Conservation (phyloP, 495 filamentous ascomycete species). For the Friedmanniomyces simplex region DNA sequence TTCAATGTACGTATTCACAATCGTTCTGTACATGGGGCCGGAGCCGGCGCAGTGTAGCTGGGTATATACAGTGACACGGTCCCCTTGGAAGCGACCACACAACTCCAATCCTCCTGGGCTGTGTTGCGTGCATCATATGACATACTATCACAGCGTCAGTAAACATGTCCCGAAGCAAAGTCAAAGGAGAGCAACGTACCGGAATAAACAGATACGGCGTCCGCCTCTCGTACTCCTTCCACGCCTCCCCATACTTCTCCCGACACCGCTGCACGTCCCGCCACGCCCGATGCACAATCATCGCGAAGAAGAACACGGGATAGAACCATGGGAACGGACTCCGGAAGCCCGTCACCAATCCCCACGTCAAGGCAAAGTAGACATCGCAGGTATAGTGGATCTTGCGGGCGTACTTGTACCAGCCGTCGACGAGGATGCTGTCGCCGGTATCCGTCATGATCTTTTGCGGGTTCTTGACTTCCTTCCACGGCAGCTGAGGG, state of each 20-base stretch:
- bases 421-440: slow-evolving; percentile 76
- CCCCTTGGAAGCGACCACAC: too few species aligned
- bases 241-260: slow-evolving; percentile 83
- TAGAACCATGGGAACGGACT: slow-evolving; percentile 98
- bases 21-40: too few species aligned
- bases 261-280: slow-evolving; percentile 79
- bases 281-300: slow-evolving; percentile 83
- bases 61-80: too few species aligned
- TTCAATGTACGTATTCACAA: too few species aligned
- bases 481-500: slow-evolving; percentile 89
- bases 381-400: slow-evolving; percentile 90
- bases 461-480: slow-evolving; percentile 73
- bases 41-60: too few species aligned
- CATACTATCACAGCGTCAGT: not conserved
- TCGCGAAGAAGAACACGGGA: slow-evolving; percentile 75
- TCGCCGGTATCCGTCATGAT: slow-evolving; percentile 71
- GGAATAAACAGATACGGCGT: slow-evolving; percentile 96
- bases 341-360: slow-evolving; percentile 53
- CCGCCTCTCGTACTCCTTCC: slow-evolving; percentile 76
- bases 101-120: too few species aligned
- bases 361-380: slow-evolving; percentile 65
- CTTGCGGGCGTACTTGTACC: slow-evolving; percentile 81
- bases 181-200: slow-evolving; percentile 38
- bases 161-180: not conserved
- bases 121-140: not conserved